Percentiles rank a stretch among this genome's conserved stretches.
phyloP scores from a whole-genome alignment of 495 filamentous ascomycete species.

The Platismatia glauca region DNA sequence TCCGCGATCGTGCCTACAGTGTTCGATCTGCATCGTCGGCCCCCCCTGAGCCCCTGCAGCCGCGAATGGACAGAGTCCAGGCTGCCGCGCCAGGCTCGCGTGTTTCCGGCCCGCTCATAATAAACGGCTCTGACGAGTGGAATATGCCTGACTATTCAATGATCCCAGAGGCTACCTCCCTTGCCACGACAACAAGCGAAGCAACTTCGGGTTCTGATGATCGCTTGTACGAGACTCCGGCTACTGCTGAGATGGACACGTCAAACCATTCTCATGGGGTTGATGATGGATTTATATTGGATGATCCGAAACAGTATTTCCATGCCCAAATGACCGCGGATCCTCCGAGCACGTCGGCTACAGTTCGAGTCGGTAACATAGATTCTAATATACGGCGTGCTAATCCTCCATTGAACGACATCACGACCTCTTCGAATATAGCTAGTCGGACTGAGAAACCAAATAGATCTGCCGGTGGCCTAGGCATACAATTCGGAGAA shows the following conservation, averaged over 20 bases:
- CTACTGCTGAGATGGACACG: conserved; percentile 31
- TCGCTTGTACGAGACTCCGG: conserved; percentile 29
- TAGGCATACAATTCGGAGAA: conserved; percentile 23
- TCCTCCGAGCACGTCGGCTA: conserved; percentile 28
- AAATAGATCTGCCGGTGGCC: conserved; percentile 10
- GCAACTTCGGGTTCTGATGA: conserved; percentile 21
- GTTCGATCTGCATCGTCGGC: conserved; percentile 25
- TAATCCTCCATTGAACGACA: conserved; percentile 5
- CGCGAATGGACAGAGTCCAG: conserved; percentile 19
- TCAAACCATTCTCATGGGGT: conserved; percentile 17
- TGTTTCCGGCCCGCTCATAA: conserved; percentile 34
- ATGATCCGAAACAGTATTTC: conserved; percentile 13
- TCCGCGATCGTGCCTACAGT: conserved; percentile 26
- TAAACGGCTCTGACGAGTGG: conserved; percentile 35
- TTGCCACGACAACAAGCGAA: conserved; percentile 17
- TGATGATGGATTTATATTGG: conserved; percentile 12
- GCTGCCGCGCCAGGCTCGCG: conserved; percentile 13
- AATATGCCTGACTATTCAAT: conserved; percentile 20
- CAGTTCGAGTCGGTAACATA: conserved; percentile 21
- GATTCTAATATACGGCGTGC: conserved; percentile 11
- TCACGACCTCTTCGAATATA: background rate
- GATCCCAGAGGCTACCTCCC: conserved; percentile 15
- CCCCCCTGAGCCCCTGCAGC: conserved; percentile 12
- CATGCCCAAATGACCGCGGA: conserved; percentile 25
- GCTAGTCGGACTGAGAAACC: conserved; percentile 10